phyloP scores from a whole-genome alignment of 768 basidiomycete species.

The Termitomyces sp. region DNA sequence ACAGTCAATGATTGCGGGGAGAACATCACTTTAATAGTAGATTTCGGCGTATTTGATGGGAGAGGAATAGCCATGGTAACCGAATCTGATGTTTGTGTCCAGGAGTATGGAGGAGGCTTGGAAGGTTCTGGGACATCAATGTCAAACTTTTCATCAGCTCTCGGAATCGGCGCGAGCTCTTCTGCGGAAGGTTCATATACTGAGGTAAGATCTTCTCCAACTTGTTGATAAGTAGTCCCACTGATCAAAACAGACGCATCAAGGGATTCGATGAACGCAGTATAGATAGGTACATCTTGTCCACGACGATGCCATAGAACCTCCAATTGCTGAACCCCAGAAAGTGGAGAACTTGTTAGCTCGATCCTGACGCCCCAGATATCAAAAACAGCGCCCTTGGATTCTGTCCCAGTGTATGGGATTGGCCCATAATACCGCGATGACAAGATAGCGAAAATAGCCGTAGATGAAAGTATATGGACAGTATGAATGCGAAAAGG shows the following conservation, averaged over 20 bases:
- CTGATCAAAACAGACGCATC: slow-evolving; percentile 54
- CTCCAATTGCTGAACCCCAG: slow-evolving; percentile 35
- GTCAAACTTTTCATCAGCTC: slow-evolving; percentile 53
- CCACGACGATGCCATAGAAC: slow-evolving; percentile 70
- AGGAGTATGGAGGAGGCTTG: slow-evolving; percentile 81
- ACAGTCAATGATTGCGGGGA: slow-evolving; percentile 61
- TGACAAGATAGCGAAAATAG: slow-evolving; percentile 2
- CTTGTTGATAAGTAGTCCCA: slow-evolving; percentile 46
- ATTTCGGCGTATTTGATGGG: slow-evolving; percentile 62
- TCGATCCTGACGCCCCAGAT: slow-evolving; percentile 56
- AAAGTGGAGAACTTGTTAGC: slow-evolving; percentile 31
- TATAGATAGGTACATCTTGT: slow-evolving; percentile 61
- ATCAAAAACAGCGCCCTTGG: slow-evolving; percentile 45
- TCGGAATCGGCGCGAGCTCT: slow-evolving; percentile 68
- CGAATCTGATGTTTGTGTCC: slow-evolving; percentile 84
- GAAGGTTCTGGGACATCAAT: slow-evolving; percentile 24
- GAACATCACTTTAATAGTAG: slow-evolving; percentile 63
- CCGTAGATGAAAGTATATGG: slow-evolving; percentile 1
- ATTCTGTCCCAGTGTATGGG: background rate
- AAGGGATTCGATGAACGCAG: slow-evolving; percentile 39
- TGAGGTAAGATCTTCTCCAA: slow-evolving; percentile 25
- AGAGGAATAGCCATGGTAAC: slow-evolving; percentile 82
- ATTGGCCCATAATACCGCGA: background rate
- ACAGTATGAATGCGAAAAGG: slow-evolving; percentile 27
- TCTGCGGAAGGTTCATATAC: slow-evolving; percentile 56